Evolutionary conservation across 2,329 filamentous ascomycete species (phyloP).

Genomic region (Dactylellina leptospora): DNA sequence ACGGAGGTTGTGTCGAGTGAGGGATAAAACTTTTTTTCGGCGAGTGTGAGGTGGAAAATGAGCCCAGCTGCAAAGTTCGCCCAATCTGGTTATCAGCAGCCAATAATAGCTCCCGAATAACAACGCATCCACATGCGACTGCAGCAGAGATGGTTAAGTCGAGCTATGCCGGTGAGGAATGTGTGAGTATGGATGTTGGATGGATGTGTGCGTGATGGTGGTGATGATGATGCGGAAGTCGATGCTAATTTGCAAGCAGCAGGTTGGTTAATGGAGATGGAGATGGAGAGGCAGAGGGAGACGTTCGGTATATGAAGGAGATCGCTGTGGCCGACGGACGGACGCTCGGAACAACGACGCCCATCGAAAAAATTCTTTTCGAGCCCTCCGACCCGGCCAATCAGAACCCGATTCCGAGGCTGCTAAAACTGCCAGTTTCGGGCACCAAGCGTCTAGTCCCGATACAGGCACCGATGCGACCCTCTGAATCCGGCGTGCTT

Average conservation of each 20-base stretch:
- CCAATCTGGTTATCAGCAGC: slow-evolving; percentile 35
- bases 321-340: too few relatives aligned
- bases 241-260: neutral
- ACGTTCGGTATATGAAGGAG: too few relatives aligned
- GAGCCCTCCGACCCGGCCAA: slow-evolving; percentile 16
- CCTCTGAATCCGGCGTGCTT: slow-evolving; percentile 29
- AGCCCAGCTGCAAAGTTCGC: slow-evolving; percentile 8
- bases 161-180: neutral
- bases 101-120: slow-evolving; percentile 13
- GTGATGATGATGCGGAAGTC: neutral
- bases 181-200: neutral
- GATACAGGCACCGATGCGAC: slow-evolving; percentile 37
- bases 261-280: neutral
- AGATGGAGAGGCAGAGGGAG: too few relatives aligned
- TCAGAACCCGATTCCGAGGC: slow-evolving; percentile 13
- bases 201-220: neutral
- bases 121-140: slow-evolving; percentile 26
- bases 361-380: neutral
- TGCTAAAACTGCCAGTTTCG: slow-evolving; percentile 31
- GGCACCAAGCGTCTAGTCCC: slow-evolving; percentile 26
- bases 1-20: slow-evolving; percentile 22
- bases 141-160: neutral
- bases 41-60: slow-evolving; percentile 15
- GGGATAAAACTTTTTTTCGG: slow-evolving; percentile 52
- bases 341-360: neutral